Evolutionary conservation across 2,329 filamentous ascomycete genomes (phyloP), one percentile per base, ranked within the genome.

Genomic region (Cadophora sp.): DNA sequence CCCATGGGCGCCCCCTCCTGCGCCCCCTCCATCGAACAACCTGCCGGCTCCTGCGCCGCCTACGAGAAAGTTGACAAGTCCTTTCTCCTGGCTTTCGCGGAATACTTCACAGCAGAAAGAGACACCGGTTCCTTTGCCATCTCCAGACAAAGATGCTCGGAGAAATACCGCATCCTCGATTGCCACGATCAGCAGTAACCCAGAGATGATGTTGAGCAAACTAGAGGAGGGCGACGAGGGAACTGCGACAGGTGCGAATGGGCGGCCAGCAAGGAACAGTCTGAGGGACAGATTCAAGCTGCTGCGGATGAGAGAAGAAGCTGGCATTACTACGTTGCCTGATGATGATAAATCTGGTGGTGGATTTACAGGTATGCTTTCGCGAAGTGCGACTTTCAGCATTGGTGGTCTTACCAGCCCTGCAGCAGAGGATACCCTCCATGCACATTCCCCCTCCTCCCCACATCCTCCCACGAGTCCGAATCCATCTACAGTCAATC

Each of bases 11-110:
- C 86, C 89, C 47, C 81, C 87, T 50, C 82, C 85, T 22, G 71
- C 69, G 33, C 56, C 73, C 24, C 72, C 72, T 51, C 65, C 73
- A 41, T 39, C 70, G 33, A 56, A 71, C 8, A 67, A 45, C n/a
- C 71, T 72, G 56, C 68, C 76, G 53, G 67, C 72, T 22, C 71
- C 73, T 24, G 65, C 74, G 24, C 70, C 70, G 14, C 70, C 75
- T 14, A 72, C 85, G 67, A 84, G 93, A 75, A 97, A 96, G 78
- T 86, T 96, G 64, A 94, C 92, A 9, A 93, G 92, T 72, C 93
- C 91, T n/a, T 96, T 97, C 74, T 88, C 92, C 47, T 95, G 92
- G 89, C 85, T 96, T 47, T 93, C 92, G 39, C 84, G 93, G 72
- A 90, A 85, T 77, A 87, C 88, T 13, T 83, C 84, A 43, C 86